Percentiles rank a stretch among this genome's conserved stretches.
phyloP scores from a whole-genome alignment of 371 early-diverging fungal species.

The Mortierella sp. region DNA sequence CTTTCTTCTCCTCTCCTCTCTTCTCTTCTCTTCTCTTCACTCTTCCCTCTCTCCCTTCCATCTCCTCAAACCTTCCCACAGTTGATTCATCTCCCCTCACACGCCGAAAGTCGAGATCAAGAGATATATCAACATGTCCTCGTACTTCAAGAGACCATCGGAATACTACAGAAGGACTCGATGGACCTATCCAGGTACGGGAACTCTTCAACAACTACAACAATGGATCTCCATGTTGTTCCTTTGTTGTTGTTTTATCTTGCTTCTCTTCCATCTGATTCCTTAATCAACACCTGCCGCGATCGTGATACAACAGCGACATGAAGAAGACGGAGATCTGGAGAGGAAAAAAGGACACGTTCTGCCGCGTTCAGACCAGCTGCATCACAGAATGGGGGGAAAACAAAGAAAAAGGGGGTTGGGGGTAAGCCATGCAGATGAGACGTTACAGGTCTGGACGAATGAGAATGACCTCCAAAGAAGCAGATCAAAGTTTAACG shows the following conservation, averaged over 20 bases:
- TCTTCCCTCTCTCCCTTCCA: background rate
- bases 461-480: too few relatives aligned
- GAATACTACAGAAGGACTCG: slow-evolving; percentile 44
- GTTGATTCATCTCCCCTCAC: background rate
- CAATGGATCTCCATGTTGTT: too few relatives aligned
- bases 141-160: slow-evolving; percentile 44
- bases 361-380: too few relatives aligned
- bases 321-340: too few relatives aligned
- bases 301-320: too few relatives aligned
- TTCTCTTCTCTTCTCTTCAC: slow-evolving; percentile 5
- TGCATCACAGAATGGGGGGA: too few relatives aligned
- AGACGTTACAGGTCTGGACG: too few relatives aligned
- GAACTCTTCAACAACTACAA: background rate
- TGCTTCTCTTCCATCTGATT: background rate
- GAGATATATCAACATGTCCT: slow-evolving; percentile 10
- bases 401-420: background rate
- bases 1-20: slow-evolving; percentile 3
- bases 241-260: background rate
- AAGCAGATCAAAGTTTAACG: too few relatives aligned
- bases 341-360: too few relatives aligned
- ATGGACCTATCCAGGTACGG: slow-evolving; percentile 55
- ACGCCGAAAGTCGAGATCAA: background rate
- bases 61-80: background rate
- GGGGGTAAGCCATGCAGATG: background rate
- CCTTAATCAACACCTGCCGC: too few relatives aligned